Evolutionary conservation across 2,329 filamentous ascomycete genomes (phyloP).

Genomic region (Chaetothyriales sp.): DNA sequence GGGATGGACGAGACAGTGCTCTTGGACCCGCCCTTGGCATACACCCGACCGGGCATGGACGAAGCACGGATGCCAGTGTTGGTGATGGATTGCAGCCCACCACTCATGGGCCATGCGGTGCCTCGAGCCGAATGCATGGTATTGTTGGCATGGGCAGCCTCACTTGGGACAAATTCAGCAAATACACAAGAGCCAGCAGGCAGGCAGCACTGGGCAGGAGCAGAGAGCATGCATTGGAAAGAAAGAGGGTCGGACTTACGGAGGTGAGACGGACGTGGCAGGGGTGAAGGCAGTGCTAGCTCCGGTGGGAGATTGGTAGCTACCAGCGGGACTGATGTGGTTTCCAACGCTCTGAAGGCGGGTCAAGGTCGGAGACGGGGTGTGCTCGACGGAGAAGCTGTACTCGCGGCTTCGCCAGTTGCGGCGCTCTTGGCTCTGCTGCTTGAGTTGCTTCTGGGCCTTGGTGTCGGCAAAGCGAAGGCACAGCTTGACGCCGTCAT

Average conservation of each 20-base stretch:
- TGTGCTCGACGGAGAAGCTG: constrained; percentile 43
- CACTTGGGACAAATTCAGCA: constrained; percentile 22
- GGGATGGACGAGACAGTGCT: constrained; percentile 22
- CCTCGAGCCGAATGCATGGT: constrained; percentile 22
- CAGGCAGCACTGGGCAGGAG: neutral
- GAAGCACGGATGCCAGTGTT: constrained; percentile 18
- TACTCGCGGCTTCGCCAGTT: constrained; percentile 96
- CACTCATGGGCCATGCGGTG: constrained; percentile 25
- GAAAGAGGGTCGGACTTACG: constrained; percentile 24
- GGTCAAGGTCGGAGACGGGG: constrained; percentile 31
- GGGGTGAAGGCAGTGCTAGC: constrained; percentile 32
- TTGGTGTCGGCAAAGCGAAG: constrained; percentile 96
- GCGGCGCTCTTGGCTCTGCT: constrained; percentile 84
- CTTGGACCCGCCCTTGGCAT: constrained; percentile 25
- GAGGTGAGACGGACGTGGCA: constrained; percentile 35
- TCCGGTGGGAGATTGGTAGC: constrained; percentile 30
- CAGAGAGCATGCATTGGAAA: neutral
- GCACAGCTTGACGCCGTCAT: constrained; percentile 72
- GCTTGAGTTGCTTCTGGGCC: constrained; percentile 91
- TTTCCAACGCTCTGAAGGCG: constrained; percentile 28
- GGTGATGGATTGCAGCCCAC: constrained; percentile 26
- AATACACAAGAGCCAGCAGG: neutral
- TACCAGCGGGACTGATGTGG: constrained; percentile 31
- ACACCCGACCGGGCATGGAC: constrained; percentile 12
- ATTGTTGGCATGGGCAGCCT: constrained; percentile 29